phyloP scores from a whole-genome alignment of 169 alveolate genomes.

The Plasmodium coatneyi region DNA sequence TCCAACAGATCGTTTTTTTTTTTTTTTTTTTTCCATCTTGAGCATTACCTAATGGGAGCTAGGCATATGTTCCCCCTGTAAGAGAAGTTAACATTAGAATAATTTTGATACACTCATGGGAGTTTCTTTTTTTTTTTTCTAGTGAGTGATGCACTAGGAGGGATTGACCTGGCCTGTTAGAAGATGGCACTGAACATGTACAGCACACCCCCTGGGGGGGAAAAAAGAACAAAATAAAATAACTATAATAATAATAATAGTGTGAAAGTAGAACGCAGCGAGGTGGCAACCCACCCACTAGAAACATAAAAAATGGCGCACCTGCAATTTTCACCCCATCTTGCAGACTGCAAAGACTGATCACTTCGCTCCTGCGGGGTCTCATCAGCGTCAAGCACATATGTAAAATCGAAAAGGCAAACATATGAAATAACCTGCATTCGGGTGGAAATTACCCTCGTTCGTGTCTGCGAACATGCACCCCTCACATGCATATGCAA shows the following conservation, averaged over 20 bases:
- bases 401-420: conserved; percentile 57
- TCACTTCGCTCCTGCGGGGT: conserved; percentile 44
- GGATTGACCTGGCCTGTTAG: not conserved
- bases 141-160: not conserved
- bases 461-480: not conserved
- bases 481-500: not conserved
- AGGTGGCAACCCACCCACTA: not conserved
- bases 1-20: not conserved
- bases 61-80: not conserved
- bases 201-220: not conserved
- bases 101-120: not conserved
- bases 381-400: conserved; percentile 51
- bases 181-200: not conserved
- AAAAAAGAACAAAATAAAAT: not conserved
- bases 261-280: not conserved
- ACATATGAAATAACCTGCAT: not conserved
- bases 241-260: not conserved
- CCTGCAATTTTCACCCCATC: not conserved
- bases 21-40: not conserved
- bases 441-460: not conserved
- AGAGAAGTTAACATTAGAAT: not conserved
- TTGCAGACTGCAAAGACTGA: conserved; percentile 62
- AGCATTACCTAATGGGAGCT: not conserved
- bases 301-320: not conserved
- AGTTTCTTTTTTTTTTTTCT: not conserved